Conservation (phyloP, 805 yeast species). For the Candida xiaguanensis region DNA sequence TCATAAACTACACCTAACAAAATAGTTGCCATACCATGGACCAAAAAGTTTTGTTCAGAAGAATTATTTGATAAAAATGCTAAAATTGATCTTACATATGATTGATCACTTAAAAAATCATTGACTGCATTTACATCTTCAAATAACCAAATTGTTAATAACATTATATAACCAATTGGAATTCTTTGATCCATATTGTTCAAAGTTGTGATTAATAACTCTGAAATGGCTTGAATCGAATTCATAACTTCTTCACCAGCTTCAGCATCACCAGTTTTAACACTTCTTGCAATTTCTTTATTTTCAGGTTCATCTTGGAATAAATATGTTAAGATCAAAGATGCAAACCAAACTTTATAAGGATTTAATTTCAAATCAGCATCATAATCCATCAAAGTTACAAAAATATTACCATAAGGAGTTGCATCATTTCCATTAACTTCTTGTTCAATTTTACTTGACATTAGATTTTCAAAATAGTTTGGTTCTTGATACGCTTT, state of each 20-base stretch:
- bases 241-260: constrained; percentile 68
- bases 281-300: constrained; percentile 43
- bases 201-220: constrained; percentile 63
- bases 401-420: constrained; percentile 60
- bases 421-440: constrained; percentile 5
- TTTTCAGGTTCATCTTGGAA: constrained; percentile 50
- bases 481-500: constrained; percentile 26
- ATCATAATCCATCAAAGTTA: constrained; percentile 72
- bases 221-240: constrained; percentile 73
- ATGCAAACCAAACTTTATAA: constrained; percentile 81
- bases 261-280: constrained; percentile 55
- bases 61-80: constrained; percentile 52
- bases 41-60: constrained; percentile 48
- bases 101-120: constrained; percentile 65
- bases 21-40: constrained; percentile 70
- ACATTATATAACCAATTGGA: constrained; percentile 71
- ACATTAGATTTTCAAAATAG: constrained; percentile 19
- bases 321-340: constrained; percentile 58
- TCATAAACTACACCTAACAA: constrained; percentile 79
- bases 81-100: constrained; percentile 64
- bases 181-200: constrained; percentile 66
- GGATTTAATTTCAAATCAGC: constrained; percentile 67
- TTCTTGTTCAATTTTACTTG: neutral
- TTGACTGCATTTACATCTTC: constrained; percentile 74
- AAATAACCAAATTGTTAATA: constrained; percentile 71